These are phyloP conservation scores for Ganoderma lingzhi DNA, from an alignment of 1,284 basidiomycete species.

Conservation along the genomic window DNA sequence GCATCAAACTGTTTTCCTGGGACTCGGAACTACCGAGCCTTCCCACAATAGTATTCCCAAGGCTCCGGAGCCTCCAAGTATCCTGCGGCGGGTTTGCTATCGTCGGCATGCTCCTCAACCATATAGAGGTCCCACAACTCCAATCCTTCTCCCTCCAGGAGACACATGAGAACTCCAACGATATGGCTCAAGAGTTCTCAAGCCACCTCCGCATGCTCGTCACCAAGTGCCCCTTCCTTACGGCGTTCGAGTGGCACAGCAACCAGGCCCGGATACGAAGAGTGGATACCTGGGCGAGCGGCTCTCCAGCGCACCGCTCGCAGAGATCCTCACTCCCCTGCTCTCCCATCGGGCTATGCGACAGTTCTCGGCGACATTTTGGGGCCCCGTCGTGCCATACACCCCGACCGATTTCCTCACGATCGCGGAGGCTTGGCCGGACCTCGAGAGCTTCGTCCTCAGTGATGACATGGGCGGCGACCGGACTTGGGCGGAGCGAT, in stretches of 20 bases:
- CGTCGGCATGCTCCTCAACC: not conserved
- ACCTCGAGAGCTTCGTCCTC: not conserved
- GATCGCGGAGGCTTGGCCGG: not conserved
- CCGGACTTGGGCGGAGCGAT: not conserved
- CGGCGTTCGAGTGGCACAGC: not conserved
- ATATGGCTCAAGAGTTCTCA: not conserved
- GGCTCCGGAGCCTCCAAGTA: not conserved
- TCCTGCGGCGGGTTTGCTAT: not conserved
- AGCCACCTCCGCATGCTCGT: not conserved
- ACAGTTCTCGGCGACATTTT: not conserved
- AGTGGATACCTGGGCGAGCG: not conserved
- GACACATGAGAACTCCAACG: not conserved
- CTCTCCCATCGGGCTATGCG: not conserved
- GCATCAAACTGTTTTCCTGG: not conserved
- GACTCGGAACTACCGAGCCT: not conserved
- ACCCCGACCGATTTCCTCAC: not conserved
- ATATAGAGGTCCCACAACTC: not conserved
- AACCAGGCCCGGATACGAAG: not conserved
- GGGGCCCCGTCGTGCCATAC: not conserved
- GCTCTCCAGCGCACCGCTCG: not conserved
- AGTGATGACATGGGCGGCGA: no score
- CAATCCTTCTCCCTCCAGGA: not conserved
- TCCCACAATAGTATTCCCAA: not conserved
- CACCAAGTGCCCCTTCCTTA: not conserved
- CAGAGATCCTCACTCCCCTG: not conserved